Evolutionary conservation across 2,329 filamentous ascomycete genomes (phyloP).

Genomic region (Fusarium verrucosum): DNA sequence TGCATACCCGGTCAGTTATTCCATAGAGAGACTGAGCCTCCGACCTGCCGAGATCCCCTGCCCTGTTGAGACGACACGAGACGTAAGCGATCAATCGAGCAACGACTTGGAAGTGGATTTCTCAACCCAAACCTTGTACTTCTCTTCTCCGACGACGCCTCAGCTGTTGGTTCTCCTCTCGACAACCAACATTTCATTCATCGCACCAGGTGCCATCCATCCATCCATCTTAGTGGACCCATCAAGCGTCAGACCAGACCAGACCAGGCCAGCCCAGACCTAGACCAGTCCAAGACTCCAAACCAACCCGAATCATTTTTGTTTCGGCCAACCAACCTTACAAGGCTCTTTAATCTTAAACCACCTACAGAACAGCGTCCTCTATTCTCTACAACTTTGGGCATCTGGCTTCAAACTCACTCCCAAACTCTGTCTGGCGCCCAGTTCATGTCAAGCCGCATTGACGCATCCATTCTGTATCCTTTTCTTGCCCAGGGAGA

Average conservation of each 20-base stretch:
- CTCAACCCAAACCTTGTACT: not conserved
- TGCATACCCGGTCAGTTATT: slow-evolving; percentile 18
- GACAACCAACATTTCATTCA: slow-evolving; percentile 1
- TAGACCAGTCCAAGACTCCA: no score
- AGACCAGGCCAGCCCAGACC: slow-evolving; percentile 1
- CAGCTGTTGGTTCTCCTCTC: slow-evolving; percentile 17
- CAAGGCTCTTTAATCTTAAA: slow-evolving; percentile 20
- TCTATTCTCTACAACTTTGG: not conserved
- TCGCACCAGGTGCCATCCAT: slow-evolving; percentile 21
- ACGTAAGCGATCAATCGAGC: slow-evolving; percentile 5
- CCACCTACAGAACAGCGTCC: not conserved
- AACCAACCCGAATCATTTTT: slow-evolving; percentile 32
- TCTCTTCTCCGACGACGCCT: not conserved
- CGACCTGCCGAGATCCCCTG: slow-evolving; percentile 11
- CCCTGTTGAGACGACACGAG: slow-evolving; percentile 8
- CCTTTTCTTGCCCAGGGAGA: slow-evolving; percentile 1
- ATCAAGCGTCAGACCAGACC: slow-evolving; percentile 12
- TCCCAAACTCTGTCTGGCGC: slow-evolving; percentile 17
- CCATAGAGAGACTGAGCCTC: slow-evolving; percentile 17
- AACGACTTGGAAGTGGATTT: slow-evolving; percentile 16
- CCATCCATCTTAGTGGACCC: slow-evolving; percentile 29
- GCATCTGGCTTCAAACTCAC: slow-evolving; percentile 2
- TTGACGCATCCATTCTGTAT: not conserved
- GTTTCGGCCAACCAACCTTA: slow-evolving; percentile 24
- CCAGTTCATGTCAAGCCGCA: not conserved